These are phyloP conservation scores for Aspergillus sclerotialis DNA, from an alignment of 2,329 filamentous ascomycete species.

Conservation along the genomic window DNA sequence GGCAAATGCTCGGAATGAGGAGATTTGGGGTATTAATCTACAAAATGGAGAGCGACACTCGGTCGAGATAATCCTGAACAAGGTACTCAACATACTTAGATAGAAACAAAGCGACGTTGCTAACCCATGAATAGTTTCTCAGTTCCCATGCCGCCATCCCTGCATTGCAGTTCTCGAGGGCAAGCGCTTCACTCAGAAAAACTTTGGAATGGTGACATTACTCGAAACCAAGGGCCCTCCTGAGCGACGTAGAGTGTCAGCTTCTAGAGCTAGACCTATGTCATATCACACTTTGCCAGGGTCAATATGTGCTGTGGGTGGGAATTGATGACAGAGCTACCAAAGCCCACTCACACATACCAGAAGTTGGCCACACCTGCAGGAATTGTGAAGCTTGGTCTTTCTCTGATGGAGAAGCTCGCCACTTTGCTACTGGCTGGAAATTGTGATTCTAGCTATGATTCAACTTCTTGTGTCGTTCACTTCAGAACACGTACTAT, in stretches of 20 bases:
- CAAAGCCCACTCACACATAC: conserved; percentile 1
- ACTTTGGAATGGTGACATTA: not conserved
- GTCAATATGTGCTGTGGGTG: conserved; percentile 1
- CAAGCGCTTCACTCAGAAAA: conserved; percentile 1
- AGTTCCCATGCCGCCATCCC: conserved; percentile 1
- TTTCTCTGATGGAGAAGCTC: conserved; percentile 1
- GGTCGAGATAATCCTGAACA: conserved; percentile 1
- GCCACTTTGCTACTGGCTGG: conserved; percentile 1
- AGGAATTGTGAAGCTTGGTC: conserved; percentile 1
- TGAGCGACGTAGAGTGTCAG: conserved; percentile 1
- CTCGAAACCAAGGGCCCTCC: conserved; percentile 1
- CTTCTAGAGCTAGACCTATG: conserved; percentile 1
- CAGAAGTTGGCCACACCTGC: conserved; percentile 1
- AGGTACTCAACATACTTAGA: conserved; percentile 1
- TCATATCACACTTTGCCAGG: conserved; percentile 1
- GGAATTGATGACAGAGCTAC: conserved; percentile 1
- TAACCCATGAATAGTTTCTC: conserved; percentile 1
- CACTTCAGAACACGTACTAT: conserved; percentile 1
- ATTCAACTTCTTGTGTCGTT: conserved; percentile 1
- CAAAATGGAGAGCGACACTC: conserved; percentile 1
- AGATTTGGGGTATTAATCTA: conserved; percentile 1
- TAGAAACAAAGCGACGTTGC: conserved; percentile 1
- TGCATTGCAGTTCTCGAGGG: conserved; percentile 1
- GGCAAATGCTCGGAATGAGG: conserved; percentile 1
- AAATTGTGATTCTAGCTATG: not conserved